phyloP scores from a whole-genome alignment of 768 basidiomycete genomes.

The Mycena capillaripes region DNA sequence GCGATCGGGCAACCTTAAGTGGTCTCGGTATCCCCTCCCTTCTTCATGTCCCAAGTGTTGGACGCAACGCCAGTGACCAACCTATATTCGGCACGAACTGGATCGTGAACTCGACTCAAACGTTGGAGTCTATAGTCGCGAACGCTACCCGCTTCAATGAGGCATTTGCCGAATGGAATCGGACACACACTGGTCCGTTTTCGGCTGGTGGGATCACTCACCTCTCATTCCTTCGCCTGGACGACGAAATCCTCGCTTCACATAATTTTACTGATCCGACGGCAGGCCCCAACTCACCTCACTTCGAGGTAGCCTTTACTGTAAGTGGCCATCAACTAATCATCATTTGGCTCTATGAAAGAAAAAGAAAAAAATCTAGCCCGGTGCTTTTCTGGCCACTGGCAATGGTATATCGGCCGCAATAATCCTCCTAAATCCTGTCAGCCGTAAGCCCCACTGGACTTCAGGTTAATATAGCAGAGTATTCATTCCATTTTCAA shows the following conservation, averaged over 20 bases:
- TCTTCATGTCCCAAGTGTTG: constrained; percentile 27
- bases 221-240: constrained; percentile 19
- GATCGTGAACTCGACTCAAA: constrained; percentile 38
- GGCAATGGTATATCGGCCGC: no score
- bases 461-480: no score
- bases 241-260: not conserved
- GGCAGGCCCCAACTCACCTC: not conserved
- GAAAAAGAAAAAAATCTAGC: not conserved
- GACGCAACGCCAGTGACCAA: constrained; percentile 43
- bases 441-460: not conserved
- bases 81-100: constrained; percentile 34
- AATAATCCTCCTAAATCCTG: not conserved
- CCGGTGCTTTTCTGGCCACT: not conserved
- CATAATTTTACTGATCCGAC: not conserved
- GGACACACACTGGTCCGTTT: constrained; percentile 42
- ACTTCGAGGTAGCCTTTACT: not conserved
- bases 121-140: constrained; percentile 14
- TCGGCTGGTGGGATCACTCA: constrained; percentile 33
- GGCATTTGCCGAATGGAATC: constrained; percentile 40
- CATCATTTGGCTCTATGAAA: not conserved
- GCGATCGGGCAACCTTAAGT: not conserved
- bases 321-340: not conserved
- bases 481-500: no score
- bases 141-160: constrained; percentile 33
- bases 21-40: constrained; percentile 37